Evolutionary conservation across 2,329 filamentous ascomycete genomes (phyloP), one percentile per base, ranked within the genome.

Genomic region (Bipolaris zeicola): DNA sequence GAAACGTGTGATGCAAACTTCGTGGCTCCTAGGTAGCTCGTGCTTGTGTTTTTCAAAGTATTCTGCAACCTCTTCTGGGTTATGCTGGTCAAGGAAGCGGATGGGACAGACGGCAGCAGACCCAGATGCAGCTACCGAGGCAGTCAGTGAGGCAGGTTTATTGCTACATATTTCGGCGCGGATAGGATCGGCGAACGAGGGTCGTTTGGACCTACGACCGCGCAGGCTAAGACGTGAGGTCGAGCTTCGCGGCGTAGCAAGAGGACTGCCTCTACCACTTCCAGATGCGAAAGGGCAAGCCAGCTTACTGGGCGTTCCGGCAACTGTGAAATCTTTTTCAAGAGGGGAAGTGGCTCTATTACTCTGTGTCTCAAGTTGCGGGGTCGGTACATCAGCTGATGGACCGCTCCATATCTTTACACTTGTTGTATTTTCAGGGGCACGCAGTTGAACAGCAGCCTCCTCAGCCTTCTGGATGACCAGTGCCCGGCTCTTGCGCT

Each of bases 41-140:
- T 98, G 93, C 76, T 97, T 97, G 79, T 97, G 93, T 50, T 88
- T 92, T 75, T 97, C 91, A 70, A 98, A 92, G 75, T 96, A 98
- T 69, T 90, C 87, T 13, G 94, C 94, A 60, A 98, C 89, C 72
- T 97, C 93, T 78, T 96, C 91, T 1, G 94, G 91, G 2, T 92
- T 92, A 72, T 96, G 93, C 74, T 96, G 89, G 76, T 97, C 89
- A 71, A 97, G 82, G 78, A 90, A 97, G 45, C 94, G 90, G 58
- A 98, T 98, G 2, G 94, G 94, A 76, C 94, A 98, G 71, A 92
- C 92, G 54, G 85, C 78, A n/a, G 70, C 75, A 39, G 76, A 76
- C 3, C 72, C 73, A 39, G 70, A 70, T 18, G 65, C 58, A 31
- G 73, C 69, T 42, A 82, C 63, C 26, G 71, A 68, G 33, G 82